These are phyloP conservation scores for Xerocomellus intermedius DNA, from an alignment of 768 basidiomycete species.

Conservation along the genomic window DNA sequence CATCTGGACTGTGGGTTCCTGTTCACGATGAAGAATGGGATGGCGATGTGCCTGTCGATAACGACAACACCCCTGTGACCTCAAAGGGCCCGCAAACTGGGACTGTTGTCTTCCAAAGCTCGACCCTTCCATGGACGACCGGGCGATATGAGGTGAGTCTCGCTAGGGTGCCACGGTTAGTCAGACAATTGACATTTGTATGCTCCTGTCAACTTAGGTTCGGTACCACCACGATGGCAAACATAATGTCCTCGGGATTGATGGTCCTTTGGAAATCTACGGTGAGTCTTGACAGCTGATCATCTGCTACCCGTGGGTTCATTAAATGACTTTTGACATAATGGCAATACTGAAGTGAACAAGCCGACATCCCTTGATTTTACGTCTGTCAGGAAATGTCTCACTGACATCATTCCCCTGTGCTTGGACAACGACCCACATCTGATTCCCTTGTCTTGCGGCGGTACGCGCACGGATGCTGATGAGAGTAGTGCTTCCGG, in stretches of 20 bases:
- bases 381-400: constrained; percentile 57
- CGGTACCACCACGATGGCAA: constrained; percentile 97
- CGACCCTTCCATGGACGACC: constrained; percentile 80
- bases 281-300: constrained; percentile 49
- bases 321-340: not conserved
- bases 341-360: constrained; percentile 51
- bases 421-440: constrained; percentile 86
- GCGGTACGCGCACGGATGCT: constrained; percentile 26
- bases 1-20: constrained; percentile 90
- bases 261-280: constrained; percentile 85
- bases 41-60: constrained; percentile 69
- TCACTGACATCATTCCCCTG: constrained; percentile 77
- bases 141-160: constrained; percentile 73
- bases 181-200: not conserved
- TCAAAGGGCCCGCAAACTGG: constrained; percentile 51
- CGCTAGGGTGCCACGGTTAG: not conserved
- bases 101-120: constrained; percentile 68
- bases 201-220: constrained; percentile 42
- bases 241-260: constrained; percentile 89
- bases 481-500: constrained; percentile 14
- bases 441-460: constrained; percentile 72
- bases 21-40: constrained; percentile 93
- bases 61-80: constrained; percentile 39
- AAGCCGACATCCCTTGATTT: constrained; percentile 65
- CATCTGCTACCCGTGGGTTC: not conserved